phyloP scores from a whole-genome alignment of 2,329 filamentous ascomycete species.

The Domatiomyces globalis region DNA sequence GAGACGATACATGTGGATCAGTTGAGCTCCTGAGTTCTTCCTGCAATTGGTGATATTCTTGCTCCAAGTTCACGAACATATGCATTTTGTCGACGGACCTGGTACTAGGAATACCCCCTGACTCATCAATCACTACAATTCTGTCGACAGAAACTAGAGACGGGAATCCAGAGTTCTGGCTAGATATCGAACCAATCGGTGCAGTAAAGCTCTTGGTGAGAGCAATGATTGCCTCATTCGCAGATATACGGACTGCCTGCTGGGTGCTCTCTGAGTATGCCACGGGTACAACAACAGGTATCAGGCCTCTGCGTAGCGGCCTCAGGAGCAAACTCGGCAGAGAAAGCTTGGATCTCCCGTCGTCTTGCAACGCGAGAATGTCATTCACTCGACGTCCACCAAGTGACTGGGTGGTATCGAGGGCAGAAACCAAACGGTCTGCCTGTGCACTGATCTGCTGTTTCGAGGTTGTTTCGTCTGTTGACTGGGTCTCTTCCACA shows the following conservation, averaged over 20 bases:
- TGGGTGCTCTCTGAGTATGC: constrained; percentile 43
- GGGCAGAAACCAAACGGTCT: constrained; percentile 57
- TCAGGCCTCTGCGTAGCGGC: constrained; percentile 52
- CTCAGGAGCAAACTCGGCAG: constrained; percentile 45
- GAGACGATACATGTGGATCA: constrained; percentile 17
- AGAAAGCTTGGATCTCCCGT: constrained; percentile 25
- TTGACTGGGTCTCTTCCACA: constrained; percentile 40
- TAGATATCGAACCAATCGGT: not conserved
- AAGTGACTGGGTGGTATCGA: constrained; percentile 54
- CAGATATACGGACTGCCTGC: constrained; percentile 34
- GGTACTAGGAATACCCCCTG: constrained; percentile 60
- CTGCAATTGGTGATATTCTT: constrained; percentile 63
- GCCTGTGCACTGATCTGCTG: constrained; percentile 47
- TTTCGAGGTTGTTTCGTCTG: constrained; percentile 29
- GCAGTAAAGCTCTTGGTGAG: constrained; percentile 54
- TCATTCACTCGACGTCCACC: constrained; percentile 57
- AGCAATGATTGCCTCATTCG: constrained; percentile 57
- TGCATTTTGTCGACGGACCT: constrained; percentile 41
- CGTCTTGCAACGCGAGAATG: constrained; percentile 29
- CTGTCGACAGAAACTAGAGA: constrained; percentile 57
- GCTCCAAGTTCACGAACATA: constrained; percentile 84
- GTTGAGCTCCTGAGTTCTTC: constrained; percentile 38
- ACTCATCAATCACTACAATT: constrained; percentile 73
- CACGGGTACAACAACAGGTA: constrained; percentile 55
- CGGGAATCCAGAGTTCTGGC: constrained; percentile 33